Conservation (phyloP, 768 basidiomycete genomes). For the Russula dissimulans region DNA sequence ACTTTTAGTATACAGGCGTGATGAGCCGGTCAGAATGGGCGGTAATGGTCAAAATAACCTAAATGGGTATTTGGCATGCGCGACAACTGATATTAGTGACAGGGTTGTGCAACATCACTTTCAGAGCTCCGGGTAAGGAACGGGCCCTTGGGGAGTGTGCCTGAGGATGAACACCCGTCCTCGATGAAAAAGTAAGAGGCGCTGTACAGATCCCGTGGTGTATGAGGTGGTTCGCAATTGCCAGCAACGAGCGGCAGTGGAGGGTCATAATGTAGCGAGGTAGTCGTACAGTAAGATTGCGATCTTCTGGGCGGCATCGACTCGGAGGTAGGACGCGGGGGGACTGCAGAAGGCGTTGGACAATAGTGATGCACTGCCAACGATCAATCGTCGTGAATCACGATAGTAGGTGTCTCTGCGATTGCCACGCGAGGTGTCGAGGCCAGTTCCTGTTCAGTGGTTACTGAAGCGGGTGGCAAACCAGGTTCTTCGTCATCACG, state of each 20-base stretch:
- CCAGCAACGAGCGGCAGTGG: not conserved
- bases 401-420: slow-evolving; percentile 32
- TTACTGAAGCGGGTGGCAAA: slow-evolving; percentile 17
- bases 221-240: not conserved
- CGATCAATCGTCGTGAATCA: slow-evolving; percentile 41
- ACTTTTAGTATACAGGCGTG: too few relatives aligned
- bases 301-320: too few relatives aligned
- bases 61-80: too few relatives aligned
- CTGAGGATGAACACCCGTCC: too few relatives aligned
- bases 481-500: slow-evolving; percentile 18
- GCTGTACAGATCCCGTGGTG: not conserved
- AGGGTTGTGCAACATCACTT: too few relatives aligned
- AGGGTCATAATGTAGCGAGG: not conserved
- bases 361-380: not conserved
- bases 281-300: not conserved
- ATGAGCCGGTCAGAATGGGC: too few relatives aligned
- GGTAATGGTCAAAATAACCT: too few relatives aligned
- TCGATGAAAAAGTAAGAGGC: not conserved
- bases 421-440: slow-evolving; percentile 20
- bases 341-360: not conserved
- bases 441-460: not conserved
- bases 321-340: not conserved
- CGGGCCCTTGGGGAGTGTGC: too few relatives aligned
- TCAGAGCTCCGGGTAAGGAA: too few relatives aligned
- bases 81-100: too few relatives aligned